Evolutionary conservation across 1,284 basidiomycete species (phyloP).

Genomic region (Malassezia globosa): DNA sequence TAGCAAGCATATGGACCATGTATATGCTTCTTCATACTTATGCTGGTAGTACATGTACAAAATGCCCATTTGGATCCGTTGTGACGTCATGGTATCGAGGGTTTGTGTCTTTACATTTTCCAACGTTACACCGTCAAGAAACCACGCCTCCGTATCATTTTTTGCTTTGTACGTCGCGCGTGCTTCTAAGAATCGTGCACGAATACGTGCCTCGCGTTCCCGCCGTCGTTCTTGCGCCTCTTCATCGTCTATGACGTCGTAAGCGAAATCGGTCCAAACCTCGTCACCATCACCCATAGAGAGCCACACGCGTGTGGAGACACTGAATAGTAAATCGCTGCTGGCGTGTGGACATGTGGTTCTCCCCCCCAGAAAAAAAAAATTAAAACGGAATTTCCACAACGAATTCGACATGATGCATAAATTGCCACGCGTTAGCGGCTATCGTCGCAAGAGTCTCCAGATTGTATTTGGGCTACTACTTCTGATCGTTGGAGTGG

Average conservation of each 20-base stretch:
- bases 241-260: slow-evolving; percentile 4
- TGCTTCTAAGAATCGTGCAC: slow-evolving; percentile 3
- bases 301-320: background rate
- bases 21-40: slow-evolving; percentile 1
- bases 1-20: slow-evolving; percentile 4
- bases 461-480: no score
- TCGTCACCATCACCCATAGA: background rate
- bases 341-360: no score
- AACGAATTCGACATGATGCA: no score
- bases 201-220: background rate
- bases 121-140: background rate
- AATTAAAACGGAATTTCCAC: no score
- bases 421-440: no score
- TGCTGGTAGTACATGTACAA: slow-evolving; percentile 2
- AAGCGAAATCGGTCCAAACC: background rate
- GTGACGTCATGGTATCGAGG: slow-evolving; percentile 4
- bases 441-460: no score
- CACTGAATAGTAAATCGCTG: background rate
- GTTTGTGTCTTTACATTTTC: background rate
- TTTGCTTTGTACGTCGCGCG: slow-evolving; percentile 11
- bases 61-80: slow-evolving; percentile 2
- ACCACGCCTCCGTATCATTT: slow-evolving; percentile 13
- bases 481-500: no score
- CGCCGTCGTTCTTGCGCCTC: background rate
- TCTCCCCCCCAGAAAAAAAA: no score